These are phyloP conservation scores for Penicillium sp. DNA, from an alignment of 2,329 filamentous ascomycete species.

Conservation along the genomic window DNA sequence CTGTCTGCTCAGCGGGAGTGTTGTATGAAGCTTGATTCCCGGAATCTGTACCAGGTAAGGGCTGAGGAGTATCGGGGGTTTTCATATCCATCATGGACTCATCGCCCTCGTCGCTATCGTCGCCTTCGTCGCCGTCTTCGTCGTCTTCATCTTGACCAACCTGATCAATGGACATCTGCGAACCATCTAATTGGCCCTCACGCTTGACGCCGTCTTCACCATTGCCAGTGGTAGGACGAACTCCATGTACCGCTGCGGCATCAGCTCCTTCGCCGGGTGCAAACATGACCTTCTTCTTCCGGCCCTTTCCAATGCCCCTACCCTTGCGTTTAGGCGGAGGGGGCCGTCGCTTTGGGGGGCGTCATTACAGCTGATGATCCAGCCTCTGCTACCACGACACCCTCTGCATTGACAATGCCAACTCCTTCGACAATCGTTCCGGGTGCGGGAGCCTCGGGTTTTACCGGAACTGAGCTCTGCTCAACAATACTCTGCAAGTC, in stretches of 20 bases:
- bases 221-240: constrained; percentile 40
- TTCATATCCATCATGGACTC: constrained; percentile 49
- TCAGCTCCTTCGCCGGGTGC: constrained; percentile 45
- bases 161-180: constrained; percentile 42
- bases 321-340: constrained; percentile 78
- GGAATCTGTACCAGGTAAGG: constrained; percentile 28
- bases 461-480: constrained; percentile 35
- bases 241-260: constrained; percentile 36
- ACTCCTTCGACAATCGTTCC: constrained; percentile 61
- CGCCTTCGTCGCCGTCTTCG: constrained; percentile 50
- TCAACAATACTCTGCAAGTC: constrained; percentile 51
- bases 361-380: constrained; percentile 46
- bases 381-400: constrained; percentile 56
- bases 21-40: constrained; percentile 17
- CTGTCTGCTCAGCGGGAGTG: constrained; percentile 15
- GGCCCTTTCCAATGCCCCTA: constrained; percentile 74
- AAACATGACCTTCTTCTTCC: constrained; percentile 70
- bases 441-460: constrained; percentile 49
- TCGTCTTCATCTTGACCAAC: constrained; percentile 49
- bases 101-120: constrained; percentile 53
- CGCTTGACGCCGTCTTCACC: constrained; percentile 40
- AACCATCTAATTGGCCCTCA: constrained; percentile 45
- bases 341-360: constrained; percentile 61
- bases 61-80: constrained; percentile 41
- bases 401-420: constrained; percentile 61